phyloP scores from a whole-genome alignment of 768 basidiomycete species.

The Termitomyces heimii region DNA sequence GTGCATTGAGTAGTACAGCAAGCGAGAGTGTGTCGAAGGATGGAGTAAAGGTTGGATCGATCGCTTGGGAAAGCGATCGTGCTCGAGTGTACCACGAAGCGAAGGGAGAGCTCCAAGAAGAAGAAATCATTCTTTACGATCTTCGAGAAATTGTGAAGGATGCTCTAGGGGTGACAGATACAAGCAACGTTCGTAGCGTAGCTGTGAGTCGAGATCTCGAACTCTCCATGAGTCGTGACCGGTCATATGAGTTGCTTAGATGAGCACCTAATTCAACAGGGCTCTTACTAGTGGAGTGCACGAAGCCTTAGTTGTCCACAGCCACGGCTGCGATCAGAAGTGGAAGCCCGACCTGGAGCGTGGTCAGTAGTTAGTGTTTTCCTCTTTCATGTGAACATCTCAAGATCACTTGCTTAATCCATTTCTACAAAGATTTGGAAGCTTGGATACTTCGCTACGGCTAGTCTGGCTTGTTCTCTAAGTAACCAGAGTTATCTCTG shows the following conservation, averaged over 20 bases:
- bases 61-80: conserved; percentile 9
- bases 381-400: neutral
- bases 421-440: neutral
- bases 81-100: conserved; percentile 25
- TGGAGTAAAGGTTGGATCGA: conserved; percentile 16
- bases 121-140: neutral
- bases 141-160: neutral
- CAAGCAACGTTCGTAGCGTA: neutral
- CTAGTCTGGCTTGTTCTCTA: neutral
- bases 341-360: neutral
- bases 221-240: neutral
- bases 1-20: conserved; percentile 26
- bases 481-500: neutral
- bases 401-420: neutral
- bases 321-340: neutral
- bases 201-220: neutral
- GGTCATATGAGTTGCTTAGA: neutral
- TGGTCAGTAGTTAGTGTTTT: neutral
- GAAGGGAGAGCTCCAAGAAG: conserved; percentile 17
- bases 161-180: conserved; percentile 3
- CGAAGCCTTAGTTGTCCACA: neutral
- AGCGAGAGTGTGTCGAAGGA: conserved; percentile 21
- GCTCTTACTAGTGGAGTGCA: neutral
- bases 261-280: neutral
- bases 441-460: neutral